A percentile compares a stretch with the other conserved stretches of the same genome.
phyloP scores from a whole-genome alignment of 352 stramenopile species.

The Phytophthora chlamydospora region DNA sequence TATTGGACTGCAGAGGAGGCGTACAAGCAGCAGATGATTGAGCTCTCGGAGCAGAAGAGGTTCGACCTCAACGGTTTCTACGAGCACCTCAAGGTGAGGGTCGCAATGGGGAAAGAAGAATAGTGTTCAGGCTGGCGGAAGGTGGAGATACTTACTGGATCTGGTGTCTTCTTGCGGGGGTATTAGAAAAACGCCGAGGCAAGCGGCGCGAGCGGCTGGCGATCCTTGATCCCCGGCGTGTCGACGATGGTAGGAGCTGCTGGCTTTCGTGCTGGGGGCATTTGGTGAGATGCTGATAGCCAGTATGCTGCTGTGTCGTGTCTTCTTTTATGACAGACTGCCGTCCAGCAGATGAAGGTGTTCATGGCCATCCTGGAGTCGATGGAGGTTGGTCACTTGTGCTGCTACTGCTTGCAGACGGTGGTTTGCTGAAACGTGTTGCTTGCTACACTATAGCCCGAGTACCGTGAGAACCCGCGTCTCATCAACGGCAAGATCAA shows the following conservation, averaged over 20 bases:
- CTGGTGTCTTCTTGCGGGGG: slow-evolving; percentile 1
- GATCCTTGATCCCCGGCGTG: slow-evolving; percentile 81
- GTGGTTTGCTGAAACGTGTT: neutral
- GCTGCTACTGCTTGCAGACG: neutral
- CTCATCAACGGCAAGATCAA: slow-evolving; percentile 88
- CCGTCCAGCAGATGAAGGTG: slow-evolving; percentile 85
- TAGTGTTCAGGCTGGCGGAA: neutral
- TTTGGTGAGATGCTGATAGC: slow-evolving; percentile 10
- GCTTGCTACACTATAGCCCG: slow-evolving; percentile 37
- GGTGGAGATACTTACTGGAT: slow-evolving; percentile 2
- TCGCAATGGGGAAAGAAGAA: neutral
- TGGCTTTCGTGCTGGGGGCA: neutral
- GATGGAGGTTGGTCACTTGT: slow-evolving; percentile 53
- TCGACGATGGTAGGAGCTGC: slow-evolving; percentile 66
- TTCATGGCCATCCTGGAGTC: slow-evolving; percentile 83
- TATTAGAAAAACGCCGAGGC: slow-evolving; percentile 80
- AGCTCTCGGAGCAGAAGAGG: slow-evolving; percentile 66
- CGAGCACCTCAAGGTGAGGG: slow-evolving; percentile 68
- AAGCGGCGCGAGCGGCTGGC: slow-evolving; percentile 75
- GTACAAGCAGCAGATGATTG: slow-evolving; percentile 80
- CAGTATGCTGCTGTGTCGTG: neutral
- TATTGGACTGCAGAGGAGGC: slow-evolving; percentile 50
- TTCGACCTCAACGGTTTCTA: slow-evolving; percentile 79
- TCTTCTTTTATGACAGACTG: slow-evolving; percentile 48
- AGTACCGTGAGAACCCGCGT: slow-evolving; percentile 71